Evolutionary conservation across 768 basidiomycete genomes (phyloP), one percentile per base, ranked within the genome.

Genomic region (Stropharia rugosoannulata): DNA sequence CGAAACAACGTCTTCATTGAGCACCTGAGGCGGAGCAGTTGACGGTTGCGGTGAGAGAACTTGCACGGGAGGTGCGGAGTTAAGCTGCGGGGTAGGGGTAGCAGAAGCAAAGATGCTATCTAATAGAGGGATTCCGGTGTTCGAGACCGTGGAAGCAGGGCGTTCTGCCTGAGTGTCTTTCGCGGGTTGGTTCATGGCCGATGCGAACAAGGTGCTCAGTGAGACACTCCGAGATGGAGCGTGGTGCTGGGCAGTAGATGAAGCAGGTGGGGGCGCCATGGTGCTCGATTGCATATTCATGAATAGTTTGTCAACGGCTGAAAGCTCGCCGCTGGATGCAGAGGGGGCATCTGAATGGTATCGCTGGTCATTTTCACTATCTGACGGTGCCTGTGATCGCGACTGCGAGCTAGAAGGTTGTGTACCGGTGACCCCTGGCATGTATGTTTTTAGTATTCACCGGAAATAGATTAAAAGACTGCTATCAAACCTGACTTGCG

Each of bases 101-200:
- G 84, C 89, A 5, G 89, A 91, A 3, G 89, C 89, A 65, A 92
- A 91, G 40, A 92, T 88, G 11, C 81, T 78, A 59, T 87, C 76
- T 13, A 92, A 72, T 32, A 92, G 74, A 15, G 80, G 73, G 46
- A 80, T 73, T 5, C 89, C 86, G n/a, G 80, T 80, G 64, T 59
- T 66, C 51, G 56, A 64, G 22, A 62, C 58, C 27, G 73, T 69
- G 39, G 69, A 63, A 61, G 60, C 56, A 27, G 58, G 55, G 39
- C 66, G 69, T 16, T 66, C 62, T 36, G 74, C 55, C 25, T 71
- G 71, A 22, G 32, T 29, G 37, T 11, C 42, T 36, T 19, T 29
- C 38, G 35, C 25, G 16, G 56, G 40, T 15, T 53, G 51, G 8
- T 12, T 38, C 10, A 49, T 38, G 39, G 56, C 62, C 0, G 59